phyloP scores from a whole-genome alignment of 2,329 filamentous ascomycete genomes.

The Calonectria henricotiae region DNA sequence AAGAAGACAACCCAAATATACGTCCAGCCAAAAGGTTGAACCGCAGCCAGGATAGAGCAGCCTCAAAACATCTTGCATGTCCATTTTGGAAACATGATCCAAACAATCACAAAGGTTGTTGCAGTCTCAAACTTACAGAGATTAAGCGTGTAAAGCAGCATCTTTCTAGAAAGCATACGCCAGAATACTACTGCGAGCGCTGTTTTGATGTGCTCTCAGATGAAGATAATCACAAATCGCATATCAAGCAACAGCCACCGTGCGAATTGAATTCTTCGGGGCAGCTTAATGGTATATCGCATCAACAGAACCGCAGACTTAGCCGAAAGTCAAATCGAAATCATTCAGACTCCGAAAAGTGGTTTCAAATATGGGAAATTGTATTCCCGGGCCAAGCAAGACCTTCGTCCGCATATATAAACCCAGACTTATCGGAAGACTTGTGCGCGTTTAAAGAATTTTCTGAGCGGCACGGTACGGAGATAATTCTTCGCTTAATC shows the following conservation, averaged over 20 bases:
- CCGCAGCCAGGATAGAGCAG: neutral
- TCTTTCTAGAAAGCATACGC: neutral
- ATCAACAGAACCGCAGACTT: neutral
- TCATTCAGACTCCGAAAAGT: neutral
- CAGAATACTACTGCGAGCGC: neutral
- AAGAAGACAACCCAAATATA: neutral
- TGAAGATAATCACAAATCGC: neutral
- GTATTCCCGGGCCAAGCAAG: neutral
- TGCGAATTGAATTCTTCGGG: neutral
- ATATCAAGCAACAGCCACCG: neutral
- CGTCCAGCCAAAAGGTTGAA: neutral
- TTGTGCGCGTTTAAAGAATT: neutral
- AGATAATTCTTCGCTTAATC: neutral
- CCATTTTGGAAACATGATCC: neutral
- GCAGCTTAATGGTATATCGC: neutral
- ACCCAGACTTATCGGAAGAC: neutral
- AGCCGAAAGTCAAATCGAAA: neutral
- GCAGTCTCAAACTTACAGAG: neutral
- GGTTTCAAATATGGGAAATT: neutral
- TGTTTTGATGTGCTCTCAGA: neutral
- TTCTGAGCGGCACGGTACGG: neutral
- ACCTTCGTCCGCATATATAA: neutral
- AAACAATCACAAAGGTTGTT: neutral
- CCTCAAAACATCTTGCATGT: neutral
- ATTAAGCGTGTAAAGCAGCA: neutral